These are phyloP conservation scores for Diplodia intermedia DNA, from an alignment of 2,329 filamentous ascomycete species.

Conservation along the genomic window DNA sequence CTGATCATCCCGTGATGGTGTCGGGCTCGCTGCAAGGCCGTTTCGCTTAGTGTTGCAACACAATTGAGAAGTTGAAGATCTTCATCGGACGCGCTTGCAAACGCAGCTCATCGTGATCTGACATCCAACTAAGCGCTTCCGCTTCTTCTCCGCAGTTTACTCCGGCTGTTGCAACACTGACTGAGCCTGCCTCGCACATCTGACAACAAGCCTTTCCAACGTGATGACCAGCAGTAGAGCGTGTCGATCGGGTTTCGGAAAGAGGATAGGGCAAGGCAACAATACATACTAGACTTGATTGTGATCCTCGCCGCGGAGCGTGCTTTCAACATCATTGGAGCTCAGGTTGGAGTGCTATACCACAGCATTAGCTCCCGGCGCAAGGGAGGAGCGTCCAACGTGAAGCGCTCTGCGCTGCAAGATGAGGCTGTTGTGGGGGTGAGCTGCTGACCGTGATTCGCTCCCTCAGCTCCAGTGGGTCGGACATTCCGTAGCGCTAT, in stretches of 20 bases:
- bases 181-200: not conserved
- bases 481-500: slow-evolving; percentile 24
- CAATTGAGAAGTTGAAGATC: not conserved
- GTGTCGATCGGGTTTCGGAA: not conserved
- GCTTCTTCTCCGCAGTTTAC: not conserved
- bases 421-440: slow-evolving; percentile 4
- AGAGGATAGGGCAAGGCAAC: not conserved
- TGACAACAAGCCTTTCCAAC: not conserved
- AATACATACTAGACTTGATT: slow-evolving; percentile 26
- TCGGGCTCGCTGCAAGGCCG: not conserved
- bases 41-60: not conserved
- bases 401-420: not conserved
- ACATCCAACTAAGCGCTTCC: not conserved
- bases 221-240: not conserved
- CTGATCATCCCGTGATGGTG: not conserved
- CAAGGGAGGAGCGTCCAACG: not conserved
- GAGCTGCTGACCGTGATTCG: slow-evolving; percentile 28
- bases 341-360: slow-evolving; percentile 6
- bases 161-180: not conserved
- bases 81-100: not conserved
- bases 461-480: slow-evolving; percentile 17
- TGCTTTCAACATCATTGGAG: slow-evolving; percentile 26
- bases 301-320: slow-evolving; percentile 13
- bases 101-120: not conserved
- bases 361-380: slow-evolving; percentile 27